Base-by-base conservation (phyloP, 2,329 filamentous ascomycete genomes). In the Ophiostoma ulmi region DNA sequence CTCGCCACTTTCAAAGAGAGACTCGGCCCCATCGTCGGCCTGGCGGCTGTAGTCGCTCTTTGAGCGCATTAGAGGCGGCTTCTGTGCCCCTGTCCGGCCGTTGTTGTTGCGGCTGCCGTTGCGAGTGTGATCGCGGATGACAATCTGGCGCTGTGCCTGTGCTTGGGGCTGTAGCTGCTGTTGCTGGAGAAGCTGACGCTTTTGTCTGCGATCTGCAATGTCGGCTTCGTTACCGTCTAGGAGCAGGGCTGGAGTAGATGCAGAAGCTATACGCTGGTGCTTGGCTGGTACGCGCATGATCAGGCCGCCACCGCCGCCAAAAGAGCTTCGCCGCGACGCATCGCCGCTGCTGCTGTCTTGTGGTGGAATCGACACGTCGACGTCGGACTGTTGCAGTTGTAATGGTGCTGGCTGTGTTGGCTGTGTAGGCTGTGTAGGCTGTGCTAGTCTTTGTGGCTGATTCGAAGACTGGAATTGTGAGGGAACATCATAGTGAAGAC, bases 1-100 rank as follows among this genome's bases (percentile, higher is more conserved):
- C 61, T 83, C 82, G 44, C 66, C 68, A 64, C 68, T 73, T 17
- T 22, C 48, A 39, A 64, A 44, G 22, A 70, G 69, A 41, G 69
- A 70, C 38, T 74, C 72, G 66, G 74, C 72, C 44, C 74, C 68
- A 35, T 73, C 75, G 44, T 77, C 79, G 52, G 70, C 76, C 78
- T 36, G 81, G 63, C 81, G 78, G 38, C 79, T 81, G 75, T 82
- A 84, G 74, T 88, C 86, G 77, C 85, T 88, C 79, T 85, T 86
- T 71, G 86, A 87, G 69, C 86, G 82, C 69, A 84, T 75, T 22
- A 88, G 79, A n/a, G 80, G 79, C 36, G 85, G 85, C 75, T 87
- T 87, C 5, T 76, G 73, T 20, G 81, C 20, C 0, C 67, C 22
- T 3, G 69, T 3, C 2, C 72, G 73, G 10, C 26, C 68, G 20